Evolutionary conservation across 192 early-diverging fungal species (phyloP).

Genomic region (Umbelopsis sp.): DNA sequence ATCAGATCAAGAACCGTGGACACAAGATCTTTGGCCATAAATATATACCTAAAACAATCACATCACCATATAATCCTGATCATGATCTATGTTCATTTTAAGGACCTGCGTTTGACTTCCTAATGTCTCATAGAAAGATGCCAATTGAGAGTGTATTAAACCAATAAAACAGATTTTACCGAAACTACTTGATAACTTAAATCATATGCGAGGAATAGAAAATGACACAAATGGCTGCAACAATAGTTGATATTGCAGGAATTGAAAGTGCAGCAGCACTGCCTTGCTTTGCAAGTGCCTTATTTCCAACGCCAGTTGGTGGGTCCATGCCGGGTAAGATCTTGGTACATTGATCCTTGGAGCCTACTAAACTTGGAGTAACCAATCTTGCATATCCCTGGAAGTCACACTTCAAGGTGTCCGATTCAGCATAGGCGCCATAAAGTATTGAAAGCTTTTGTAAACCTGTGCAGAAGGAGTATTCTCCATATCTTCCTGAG

Average conservation of each 20-base stretch:
- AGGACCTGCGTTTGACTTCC: too few species aligned
- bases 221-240: not conserved
- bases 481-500: conserved; percentile 47
- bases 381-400: conserved; percentile 21
- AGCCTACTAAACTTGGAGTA: conserved; percentile 6
- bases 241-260: not conserved
- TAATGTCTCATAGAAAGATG: too few species aligned
- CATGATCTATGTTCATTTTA: too few species aligned
- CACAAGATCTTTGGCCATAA: conserved; percentile 24
- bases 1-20: conserved; percentile 31
- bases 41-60: too few species aligned
- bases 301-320: not conserved
- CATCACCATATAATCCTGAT: too few species aligned
- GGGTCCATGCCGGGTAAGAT: not conserved
- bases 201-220: too few species aligned
- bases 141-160: too few species aligned
- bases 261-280: not conserved
- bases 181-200: too few species aligned
- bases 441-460: conserved; percentile 50
- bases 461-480: conserved; percentile 42
- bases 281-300: not conserved
- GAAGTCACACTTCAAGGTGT: conserved; percentile 15
- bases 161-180: too few species aligned
- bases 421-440: conserved; percentile 32
- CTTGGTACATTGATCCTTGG: conserved; percentile 5